Evolutionary conservation across 2,329 filamentous ascomycete genomes (phyloP).

Genomic region (Sporothrix phasma): DNA sequence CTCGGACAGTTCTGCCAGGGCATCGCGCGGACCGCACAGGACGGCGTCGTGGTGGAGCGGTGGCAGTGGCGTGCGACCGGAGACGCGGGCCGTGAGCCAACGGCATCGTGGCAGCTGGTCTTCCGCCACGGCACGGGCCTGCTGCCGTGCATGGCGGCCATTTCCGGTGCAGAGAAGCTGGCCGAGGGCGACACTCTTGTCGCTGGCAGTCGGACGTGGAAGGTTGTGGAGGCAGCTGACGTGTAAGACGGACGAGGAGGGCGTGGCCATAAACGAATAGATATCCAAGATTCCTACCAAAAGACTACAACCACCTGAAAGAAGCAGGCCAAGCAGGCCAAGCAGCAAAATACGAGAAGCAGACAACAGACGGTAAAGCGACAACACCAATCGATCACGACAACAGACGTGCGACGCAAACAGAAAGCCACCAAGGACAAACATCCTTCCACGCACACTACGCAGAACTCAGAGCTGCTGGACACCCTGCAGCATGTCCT

Average conservation of each 20-base stretch:
- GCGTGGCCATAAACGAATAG: neutral
- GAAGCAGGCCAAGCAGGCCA: neutral
- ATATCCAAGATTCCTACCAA: neutral
- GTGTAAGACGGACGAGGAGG: neutral
- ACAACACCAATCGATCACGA: neutral
- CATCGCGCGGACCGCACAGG: constrained; percentile 36
- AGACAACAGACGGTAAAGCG: neutral
- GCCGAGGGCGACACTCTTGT: constrained; percentile 2
- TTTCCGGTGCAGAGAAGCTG: neutral
- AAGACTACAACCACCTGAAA: constrained; percentile 16
- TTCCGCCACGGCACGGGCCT: constrained; percentile 8
- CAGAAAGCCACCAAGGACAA: neutral
- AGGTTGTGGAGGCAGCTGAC: constrained; percentile 2
- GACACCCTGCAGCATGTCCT: neutral
- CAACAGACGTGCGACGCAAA: neutral
- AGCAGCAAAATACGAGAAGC: neutral
- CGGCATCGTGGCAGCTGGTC: neutral
- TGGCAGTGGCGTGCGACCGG: constrained; percentile 36
- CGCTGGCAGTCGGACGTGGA: neutral
- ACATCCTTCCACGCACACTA: neutral
- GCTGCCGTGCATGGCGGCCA: constrained; percentile 9
- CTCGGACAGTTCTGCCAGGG: constrained; percentile 49
- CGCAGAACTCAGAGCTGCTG: neutral
- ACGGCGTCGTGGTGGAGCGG: constrained; percentile 39
- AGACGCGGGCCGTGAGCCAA: neutral